These are phyloP conservation scores for Mycena venus DNA, from an alignment of 768 basidiomycete genomes.

Conservation along the genomic window DNA sequence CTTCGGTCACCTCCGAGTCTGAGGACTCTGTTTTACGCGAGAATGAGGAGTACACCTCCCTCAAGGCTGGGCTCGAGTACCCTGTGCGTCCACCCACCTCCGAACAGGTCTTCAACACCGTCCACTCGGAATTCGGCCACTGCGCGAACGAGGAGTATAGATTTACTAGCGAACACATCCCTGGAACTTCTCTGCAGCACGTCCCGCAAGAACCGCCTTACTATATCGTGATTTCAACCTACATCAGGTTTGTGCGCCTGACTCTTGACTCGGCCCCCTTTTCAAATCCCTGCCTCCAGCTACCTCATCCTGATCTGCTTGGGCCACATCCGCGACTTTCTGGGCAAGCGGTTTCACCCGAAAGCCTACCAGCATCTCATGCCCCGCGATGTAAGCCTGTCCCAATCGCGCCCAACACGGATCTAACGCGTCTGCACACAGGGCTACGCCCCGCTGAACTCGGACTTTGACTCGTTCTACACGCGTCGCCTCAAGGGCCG, in stretches of 20 bases:
- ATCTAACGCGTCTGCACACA: conserved; percentile 49
- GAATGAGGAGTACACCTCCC: conserved; percentile 55
- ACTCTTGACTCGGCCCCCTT: not conserved
- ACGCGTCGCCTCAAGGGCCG: conserved; percentile 94
- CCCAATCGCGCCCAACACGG: conserved; percentile 18
- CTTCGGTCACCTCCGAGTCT: conserved; percentile 76
- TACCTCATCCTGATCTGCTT: conserved; percentile 93
- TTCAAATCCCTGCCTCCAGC: conserved; percentile 49
- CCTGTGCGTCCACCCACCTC: conserved; percentile 83
- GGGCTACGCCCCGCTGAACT: conserved; percentile 97
- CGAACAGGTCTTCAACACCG: conserved; percentile 80
- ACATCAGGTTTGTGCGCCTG: conserved; percentile 58
- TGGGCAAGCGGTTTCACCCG: conserved; percentile 87
- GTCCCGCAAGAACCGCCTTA: conserved; percentile 91
- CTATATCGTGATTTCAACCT: conserved; percentile 92
- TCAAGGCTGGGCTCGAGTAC: conserved; percentile 66
- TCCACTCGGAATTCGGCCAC: conserved; percentile 95
- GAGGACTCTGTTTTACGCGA: conserved; percentile 77
- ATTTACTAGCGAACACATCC: conserved; percentile 73
- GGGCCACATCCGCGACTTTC: conserved; percentile 95
- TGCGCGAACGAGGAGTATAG: conserved; percentile 84
- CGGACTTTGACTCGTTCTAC: conserved; percentile 99
- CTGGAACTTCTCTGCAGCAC: conserved; percentile 64
- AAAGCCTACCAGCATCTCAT: conserved; percentile 84
- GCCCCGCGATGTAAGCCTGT: conserved; percentile 79